Conservation (phyloP, 306 rosid genomes). For the Parietaria judaica region DNA sequence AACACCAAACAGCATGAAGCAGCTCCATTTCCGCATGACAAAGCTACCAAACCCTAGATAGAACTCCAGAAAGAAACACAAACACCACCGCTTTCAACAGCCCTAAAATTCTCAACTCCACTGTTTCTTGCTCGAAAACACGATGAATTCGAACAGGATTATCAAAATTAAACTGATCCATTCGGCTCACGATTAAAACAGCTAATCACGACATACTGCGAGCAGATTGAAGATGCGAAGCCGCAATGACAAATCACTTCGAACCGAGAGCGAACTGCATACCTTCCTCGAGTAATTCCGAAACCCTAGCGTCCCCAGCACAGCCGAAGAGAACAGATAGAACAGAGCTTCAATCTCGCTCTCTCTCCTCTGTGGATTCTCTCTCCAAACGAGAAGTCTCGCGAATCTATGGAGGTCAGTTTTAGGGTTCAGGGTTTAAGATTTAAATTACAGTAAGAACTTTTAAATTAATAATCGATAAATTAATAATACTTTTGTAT, state of each 20-base stretch:
- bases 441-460: too few relatives aligned
- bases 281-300: constrained; percentile 32
- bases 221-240: constrained; percentile 11
- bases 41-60: constrained; percentile 49
- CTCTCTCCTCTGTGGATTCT: constrained; percentile 21
- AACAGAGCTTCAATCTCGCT: constrained; percentile 8
- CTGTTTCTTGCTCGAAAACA: not conserved
- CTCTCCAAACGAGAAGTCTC: constrained; percentile 16
- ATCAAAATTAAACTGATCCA: constrained; percentile 12
- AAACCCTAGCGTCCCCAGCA: constrained; percentile 45
- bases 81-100: not conserved
- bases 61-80: constrained; percentile 18
- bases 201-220: constrained; percentile 13
- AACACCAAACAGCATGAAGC: not conserved
- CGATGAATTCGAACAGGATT: constrained; percentile 14
- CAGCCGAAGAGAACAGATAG: not conserved
- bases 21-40: constrained; percentile 10
- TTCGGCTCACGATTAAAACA: constrained; percentile 3
- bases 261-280: constrained; percentile 11
- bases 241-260: constrained; percentile 9
- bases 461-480: too few relatives aligned
- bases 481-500: too few relatives aligned
- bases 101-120: not conserved
- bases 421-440: too few relatives aligned
- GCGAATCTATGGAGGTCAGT: not conserved